These are phyloP conservation scores for Saccharomycopsis microspora DNA, from an alignment of 805 yeast species.

Conservation along the genomic window DNA sequence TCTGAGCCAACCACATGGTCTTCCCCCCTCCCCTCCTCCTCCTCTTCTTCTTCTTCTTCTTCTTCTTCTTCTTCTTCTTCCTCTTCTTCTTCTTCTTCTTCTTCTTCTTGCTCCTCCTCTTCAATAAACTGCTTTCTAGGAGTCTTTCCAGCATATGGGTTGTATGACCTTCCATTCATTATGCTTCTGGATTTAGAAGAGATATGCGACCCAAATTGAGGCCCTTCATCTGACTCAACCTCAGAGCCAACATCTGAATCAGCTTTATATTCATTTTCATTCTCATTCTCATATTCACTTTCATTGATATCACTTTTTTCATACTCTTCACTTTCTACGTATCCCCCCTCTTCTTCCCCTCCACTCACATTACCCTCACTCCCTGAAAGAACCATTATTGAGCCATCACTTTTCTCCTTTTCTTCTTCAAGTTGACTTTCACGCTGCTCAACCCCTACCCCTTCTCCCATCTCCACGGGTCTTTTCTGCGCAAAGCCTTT, in stretches of 20 bases:
- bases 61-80: conserved; percentile 2
- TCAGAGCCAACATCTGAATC: too few relatives aligned
- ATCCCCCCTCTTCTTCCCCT: background rate
- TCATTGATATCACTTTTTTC: background rate
- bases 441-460: background rate
- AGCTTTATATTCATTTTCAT: background rate
- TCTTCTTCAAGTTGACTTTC: background rate
- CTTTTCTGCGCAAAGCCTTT: background rate
- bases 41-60: background rate
- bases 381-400: background rate
- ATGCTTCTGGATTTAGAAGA: background rate
- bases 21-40: background rate
- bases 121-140: too few relatives aligned
- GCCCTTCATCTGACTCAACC: too few relatives aligned
- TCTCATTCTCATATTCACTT: background rate
- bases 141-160: background rate
- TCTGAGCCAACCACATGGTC: background rate
- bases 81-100: conserved; percentile 1
- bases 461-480: background rate
- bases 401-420: background rate
- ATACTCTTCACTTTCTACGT: background rate
- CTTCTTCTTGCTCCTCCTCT: background rate
- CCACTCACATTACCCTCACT: background rate
- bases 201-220: too few relatives aligned
- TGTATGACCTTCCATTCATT: background rate